Evolutionary conservation across 1,139 yeast genomes (phyloP).

Genomic region (Zygosaccharomyces pseudobailii): DNA sequence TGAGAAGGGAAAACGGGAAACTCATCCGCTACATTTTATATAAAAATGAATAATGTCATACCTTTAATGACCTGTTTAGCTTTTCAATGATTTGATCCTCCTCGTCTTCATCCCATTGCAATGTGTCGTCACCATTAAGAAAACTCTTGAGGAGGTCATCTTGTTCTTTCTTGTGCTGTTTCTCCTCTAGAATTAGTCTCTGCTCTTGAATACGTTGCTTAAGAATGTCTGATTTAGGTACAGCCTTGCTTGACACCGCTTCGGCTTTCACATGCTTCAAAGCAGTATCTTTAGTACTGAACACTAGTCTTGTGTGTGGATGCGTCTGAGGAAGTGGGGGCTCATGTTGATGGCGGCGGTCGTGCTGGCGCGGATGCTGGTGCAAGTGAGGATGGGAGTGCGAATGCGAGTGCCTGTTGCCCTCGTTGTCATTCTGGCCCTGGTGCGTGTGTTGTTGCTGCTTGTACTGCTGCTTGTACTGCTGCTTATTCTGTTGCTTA

Average conservation of each 20-base stretch:
- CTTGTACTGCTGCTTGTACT: no score
- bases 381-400: background rate
- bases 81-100: slow-evolving; percentile 18
- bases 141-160: slow-evolving; percentile 27
- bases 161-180: slow-evolving; percentile 27
- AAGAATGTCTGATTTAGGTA: slow-evolving; percentile 15
- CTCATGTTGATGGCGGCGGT: background rate
- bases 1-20: slow-evolving; percentile 26
- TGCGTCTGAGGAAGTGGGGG: background rate
- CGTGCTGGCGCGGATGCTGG: background rate
- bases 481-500: no score
- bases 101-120: slow-evolving; percentile 30
- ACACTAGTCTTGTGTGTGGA: slow-evolving; percentile 5
- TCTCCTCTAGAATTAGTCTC: slow-evolving; percentile 19
- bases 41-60: slow-evolving; percentile 16
- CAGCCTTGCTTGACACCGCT: background rate
- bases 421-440: no score
- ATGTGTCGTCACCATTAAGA: slow-evolving; percentile 24
- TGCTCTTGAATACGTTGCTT: slow-evolving; percentile 32
- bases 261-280: slow-evolving; percentile 2
- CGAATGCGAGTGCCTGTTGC: no score
- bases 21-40: slow-evolving; percentile 28
- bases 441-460: no score
- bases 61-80: slow-evolving; percentile 11
- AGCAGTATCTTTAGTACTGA: slow-evolving; percentile 8